A percentile compares a stretch with the other conserved stretches of the same genome.
These are phyloP conservation scores for Colletotrichum lupini DNA, from an alignment of 2,329 filamentous ascomycete genomes.

Conservation along the genomic window DNA sequence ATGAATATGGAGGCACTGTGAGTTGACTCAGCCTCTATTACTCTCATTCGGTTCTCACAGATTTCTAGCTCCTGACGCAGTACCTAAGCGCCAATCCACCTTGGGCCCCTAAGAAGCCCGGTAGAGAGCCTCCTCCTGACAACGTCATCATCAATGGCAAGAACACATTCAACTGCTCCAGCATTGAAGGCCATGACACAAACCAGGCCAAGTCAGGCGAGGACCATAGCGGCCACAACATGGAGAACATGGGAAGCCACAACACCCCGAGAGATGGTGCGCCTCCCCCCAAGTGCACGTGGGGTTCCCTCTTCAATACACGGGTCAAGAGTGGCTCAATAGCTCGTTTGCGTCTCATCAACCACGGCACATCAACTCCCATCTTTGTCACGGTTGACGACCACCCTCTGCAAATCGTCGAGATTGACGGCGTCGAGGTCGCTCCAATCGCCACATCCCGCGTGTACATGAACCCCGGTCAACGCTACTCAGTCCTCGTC, in stretches of 20 bases:
- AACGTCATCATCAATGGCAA: conserved; percentile 54
- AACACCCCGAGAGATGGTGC: conserved; percentile 5
- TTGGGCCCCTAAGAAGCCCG: conserved; percentile 47
- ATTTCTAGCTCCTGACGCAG: conserved; percentile 45
- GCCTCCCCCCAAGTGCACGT: conserved; percentile 39
- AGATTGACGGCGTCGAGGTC: conserved; percentile 53
- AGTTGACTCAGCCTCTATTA: neutral
- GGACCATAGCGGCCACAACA: conserved; percentile 21
- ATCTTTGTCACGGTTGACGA: conserved; percentile 53
- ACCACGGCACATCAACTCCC: conserved; percentile 50
- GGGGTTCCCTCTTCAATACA: conserved; percentile 46
- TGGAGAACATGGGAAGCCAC: conserved; percentile 13
- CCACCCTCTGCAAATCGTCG: conserved; percentile 50
- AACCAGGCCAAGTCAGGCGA: conserved; percentile 31
- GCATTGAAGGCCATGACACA: conserved; percentile 21
- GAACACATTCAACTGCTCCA: conserved; percentile 48
- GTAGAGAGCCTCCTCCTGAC: conserved; percentile 53
- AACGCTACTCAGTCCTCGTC: conserved; percentile 51
- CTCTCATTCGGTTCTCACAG: conserved; percentile 35
- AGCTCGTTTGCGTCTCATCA: conserved; percentile 52
- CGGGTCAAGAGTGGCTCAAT: conserved; percentile 41
- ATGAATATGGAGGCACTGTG: conserved; percentile 48
- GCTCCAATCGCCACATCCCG: conserved; percentile 45
- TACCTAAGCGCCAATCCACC: conserved; percentile 43
- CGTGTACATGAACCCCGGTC: conserved; percentile 52